phyloP scores from a whole-genome alignment of 2,329 filamentous ascomycete species.

The Claviceps sp. region DNA sequence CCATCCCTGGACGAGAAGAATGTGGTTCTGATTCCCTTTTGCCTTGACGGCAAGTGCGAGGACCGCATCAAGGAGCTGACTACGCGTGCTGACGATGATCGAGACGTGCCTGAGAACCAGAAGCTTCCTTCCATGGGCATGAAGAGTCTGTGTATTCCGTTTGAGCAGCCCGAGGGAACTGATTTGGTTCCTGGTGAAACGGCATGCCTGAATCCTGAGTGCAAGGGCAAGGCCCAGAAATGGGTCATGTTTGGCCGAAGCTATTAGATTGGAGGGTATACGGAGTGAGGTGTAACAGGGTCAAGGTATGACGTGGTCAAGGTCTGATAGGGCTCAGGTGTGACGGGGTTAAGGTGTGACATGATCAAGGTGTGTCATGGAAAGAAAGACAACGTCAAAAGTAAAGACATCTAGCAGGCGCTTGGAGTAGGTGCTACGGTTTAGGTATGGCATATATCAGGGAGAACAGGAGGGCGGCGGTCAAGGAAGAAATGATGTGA shows the following conservation, averaged over 20 bases:
- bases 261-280: slow-evolving; percentile 28
- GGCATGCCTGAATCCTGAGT: slow-evolving; percentile 86
- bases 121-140: slow-evolving; percentile 46
- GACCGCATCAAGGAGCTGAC: slow-evolving; percentile 91
- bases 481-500: background rate
- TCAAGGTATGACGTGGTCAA: too few relatives aligned
- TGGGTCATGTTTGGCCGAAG: slow-evolving; percentile 89
- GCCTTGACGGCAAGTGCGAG: slow-evolving; percentile 69
- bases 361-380: too few relatives aligned
- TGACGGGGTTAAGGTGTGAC: too few relatives aligned
- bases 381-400: background rate
- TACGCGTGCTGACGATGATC: slow-evolving; percentile 55
- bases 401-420: background rate
- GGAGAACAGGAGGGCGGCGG: background rate
- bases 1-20: slow-evolving; percentile 87
- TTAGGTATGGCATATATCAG: background rate
- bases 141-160: slow-evolving; percentile 61
- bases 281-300: too few relatives aligned
- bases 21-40: slow-evolving; percentile 83
- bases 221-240: slow-evolving; percentile 58
- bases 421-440: slow-evolving; percentile 3
- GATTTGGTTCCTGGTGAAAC: slow-evolving; percentile 60
- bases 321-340: too few relatives aligned
- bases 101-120: slow-evolving; percentile 37
- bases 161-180: slow-evolving; percentile 68